A percentile compares a stretch with the other conserved stretches of the same genome.
Evolutionary conservation across 169 alveolate genomes (phyloP).

Genomic region (Plasmodium berghei): DNA sequence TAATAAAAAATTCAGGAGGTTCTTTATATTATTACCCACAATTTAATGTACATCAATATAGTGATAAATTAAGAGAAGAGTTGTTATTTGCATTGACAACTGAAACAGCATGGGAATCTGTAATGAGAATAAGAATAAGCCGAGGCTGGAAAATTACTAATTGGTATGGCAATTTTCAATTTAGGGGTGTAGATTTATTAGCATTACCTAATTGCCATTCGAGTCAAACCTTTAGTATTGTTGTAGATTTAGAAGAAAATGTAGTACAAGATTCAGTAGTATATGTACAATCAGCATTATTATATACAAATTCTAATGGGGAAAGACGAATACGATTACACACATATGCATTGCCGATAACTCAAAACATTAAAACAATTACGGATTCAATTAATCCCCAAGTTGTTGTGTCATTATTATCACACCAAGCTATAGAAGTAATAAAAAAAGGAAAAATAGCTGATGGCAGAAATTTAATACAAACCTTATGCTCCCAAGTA

Average conservation of each 20-base stretch:
- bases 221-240: constrained; percentile 91
- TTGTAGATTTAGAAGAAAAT: constrained; percentile 89
- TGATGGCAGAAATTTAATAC: constrained; percentile 88
- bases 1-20: constrained; percentile 71
- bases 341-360: constrained; percentile 94
- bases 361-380: constrained; percentile 89
- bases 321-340: constrained; percentile 98
- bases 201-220: constrained; percentile 93
- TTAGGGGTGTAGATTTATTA: constrained; percentile 92
- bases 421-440: constrained; percentile 82
- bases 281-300: constrained; percentile 96
- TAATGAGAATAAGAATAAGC: constrained; percentile 96
- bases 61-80: constrained; percentile 88
- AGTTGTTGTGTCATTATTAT: constrained; percentile 81
- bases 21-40: constrained; percentile 77
- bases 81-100: constrained; percentile 90
- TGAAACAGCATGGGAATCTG: constrained; percentile 97
- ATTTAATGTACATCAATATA: constrained; percentile 79
- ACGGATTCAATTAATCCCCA: constrained; percentile 85
- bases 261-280: constrained; percentile 87
- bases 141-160: constrained; percentile 94
- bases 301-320: constrained; percentile 97
- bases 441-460: constrained; percentile 85
- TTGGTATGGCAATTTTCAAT: constrained; percentile 94
- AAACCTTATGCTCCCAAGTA: constrained; percentile 84